phyloP scores from a whole-genome alignment of 768 basidiomycete species.

The Mycena latifolia region DNA sequence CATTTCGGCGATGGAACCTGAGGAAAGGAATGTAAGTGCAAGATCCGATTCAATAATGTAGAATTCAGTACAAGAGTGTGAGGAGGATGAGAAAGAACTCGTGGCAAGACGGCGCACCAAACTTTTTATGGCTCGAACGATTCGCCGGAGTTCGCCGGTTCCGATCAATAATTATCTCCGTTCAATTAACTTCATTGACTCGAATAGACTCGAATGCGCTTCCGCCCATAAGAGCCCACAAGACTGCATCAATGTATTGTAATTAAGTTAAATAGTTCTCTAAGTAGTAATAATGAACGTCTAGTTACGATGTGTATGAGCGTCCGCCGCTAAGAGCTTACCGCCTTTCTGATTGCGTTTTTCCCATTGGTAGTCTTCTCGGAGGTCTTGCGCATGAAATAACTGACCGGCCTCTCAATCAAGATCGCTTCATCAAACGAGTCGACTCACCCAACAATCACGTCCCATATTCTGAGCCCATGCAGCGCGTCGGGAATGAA shows the following conservation, averaged over 20 bases:
- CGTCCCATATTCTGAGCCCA: constrained; percentile 69
- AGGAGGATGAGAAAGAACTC: neutral
- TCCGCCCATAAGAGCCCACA: too few species aligned
- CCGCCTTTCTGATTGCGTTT: constrained; percentile 44
- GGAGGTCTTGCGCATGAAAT: constrained; percentile 61
- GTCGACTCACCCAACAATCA: constrained; percentile 57
- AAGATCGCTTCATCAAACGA: constrained; percentile 13
- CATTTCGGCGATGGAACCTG: constrained; percentile 57
- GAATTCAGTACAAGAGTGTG: neutral
- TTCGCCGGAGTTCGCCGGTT: too few species aligned
- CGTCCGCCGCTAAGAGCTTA: constrained; percentile 8
- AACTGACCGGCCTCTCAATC: constrained; percentile 42
- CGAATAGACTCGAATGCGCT: too few species aligned
- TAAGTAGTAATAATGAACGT: constrained; percentile 4
- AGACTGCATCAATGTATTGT: too few species aligned
- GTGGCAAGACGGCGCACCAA: neutral
- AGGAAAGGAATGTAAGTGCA: neutral
- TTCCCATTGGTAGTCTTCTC: constrained; percentile 47
- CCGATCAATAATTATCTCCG: too few species aligned
- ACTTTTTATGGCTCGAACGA: neutral
- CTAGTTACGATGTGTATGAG: constrained; percentile 5
- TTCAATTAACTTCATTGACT: too few species aligned
- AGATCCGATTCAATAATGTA: neutral
- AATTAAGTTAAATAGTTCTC: neutral
- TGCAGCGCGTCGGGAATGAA: constrained; percentile 57